Base-by-base conservation (phyloP, 2,329 filamentous ascomycete species). In the Colletotrichum gloeosporioides region DNA sequence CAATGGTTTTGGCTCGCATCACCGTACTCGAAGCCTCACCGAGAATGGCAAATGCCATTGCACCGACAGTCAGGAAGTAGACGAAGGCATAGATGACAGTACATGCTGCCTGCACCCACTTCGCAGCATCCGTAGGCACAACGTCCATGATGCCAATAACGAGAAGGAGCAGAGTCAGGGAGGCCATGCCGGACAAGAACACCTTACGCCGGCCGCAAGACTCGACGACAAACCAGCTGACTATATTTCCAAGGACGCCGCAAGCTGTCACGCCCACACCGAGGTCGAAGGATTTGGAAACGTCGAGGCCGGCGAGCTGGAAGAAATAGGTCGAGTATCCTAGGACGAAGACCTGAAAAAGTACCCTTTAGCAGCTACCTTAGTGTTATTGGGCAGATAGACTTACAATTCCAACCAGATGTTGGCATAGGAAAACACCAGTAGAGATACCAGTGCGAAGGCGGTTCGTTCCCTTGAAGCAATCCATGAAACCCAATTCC, bases 381-480 rank as follows among this genome's bases (percentile, higher is more conserved):
- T 4, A 0, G 0, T 0, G 0, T 10, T 25, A 10, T 31, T 10
- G 9, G 1, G 22, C 22, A 22, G 22, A 22, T 22, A 3, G 7
- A 36, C 61, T 64, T 64, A 92, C 90, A 76, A 92, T 91, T n/a
- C 92, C 91, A 64, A 89, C 90, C 3, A 93, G 84, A 25, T 92
- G 92, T 79, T 94, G 92, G 6, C 92, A 92, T 2, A 90, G 88
- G 85, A 92, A 94, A 5, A 92, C 91, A 82, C 92, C 92, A 74
- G 87, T 86, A 2, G 89, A 87, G 27, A 91, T 90, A 79, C 91
- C 89, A 0, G 90, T 91, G n/a, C 90, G 87, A 13, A 88, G 85
- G 16, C 86, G 80, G 76, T 90, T 89, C 31, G 85, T 84, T 1
- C 87, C 87, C 59, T 82, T 86, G 79, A 91, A 88, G 67, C 89